phyloP scores from a whole-genome alignment of 2,329 filamentous ascomycete species.

The Pestalotiopsis sp. region DNA sequence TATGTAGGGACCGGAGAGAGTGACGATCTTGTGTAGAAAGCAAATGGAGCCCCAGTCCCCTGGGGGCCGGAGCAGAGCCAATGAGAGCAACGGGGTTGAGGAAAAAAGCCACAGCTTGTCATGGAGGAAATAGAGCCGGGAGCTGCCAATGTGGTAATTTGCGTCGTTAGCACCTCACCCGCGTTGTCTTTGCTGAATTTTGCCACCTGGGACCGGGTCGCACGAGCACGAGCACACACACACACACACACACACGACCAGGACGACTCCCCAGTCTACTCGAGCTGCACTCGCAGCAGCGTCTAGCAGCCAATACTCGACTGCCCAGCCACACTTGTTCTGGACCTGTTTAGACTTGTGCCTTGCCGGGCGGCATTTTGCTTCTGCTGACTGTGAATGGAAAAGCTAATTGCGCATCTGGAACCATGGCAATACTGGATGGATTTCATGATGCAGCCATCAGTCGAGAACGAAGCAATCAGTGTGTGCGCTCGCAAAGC shows the following conservation, averaged over 20 bases:
- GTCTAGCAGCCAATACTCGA: conserved; percentile 3
- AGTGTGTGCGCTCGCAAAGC: background rate
- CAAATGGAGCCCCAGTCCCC: background rate
- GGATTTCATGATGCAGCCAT: background rate
- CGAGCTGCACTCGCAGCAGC: conserved; percentile 7
- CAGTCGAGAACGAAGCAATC: background rate
- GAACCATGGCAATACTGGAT: background rate
- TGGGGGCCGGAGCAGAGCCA: background rate
- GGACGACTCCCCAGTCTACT: background rate
- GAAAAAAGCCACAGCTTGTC: background rate
- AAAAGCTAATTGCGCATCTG: background rate
- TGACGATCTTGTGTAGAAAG: conserved; percentile 8
- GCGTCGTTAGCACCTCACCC: conserved; percentile 2
- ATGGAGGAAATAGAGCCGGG: background rate
- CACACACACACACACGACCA: background rate
- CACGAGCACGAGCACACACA: background rate
- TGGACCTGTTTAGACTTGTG: background rate
- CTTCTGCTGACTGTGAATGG: background rate
- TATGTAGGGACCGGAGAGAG: background rate
- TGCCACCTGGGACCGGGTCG: conserved; percentile 6
- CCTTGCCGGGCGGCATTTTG: background rate
- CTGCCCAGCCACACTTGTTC: conserved; percentile 7
- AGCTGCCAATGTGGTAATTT: background rate
- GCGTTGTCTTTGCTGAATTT: conserved; percentile 1
- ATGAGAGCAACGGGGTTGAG: background rate